These are phyloP conservation scores for Podospora didyma DNA, from an alignment of 495 filamentous ascomycete genomes.

Conservation along the genomic window DNA sequence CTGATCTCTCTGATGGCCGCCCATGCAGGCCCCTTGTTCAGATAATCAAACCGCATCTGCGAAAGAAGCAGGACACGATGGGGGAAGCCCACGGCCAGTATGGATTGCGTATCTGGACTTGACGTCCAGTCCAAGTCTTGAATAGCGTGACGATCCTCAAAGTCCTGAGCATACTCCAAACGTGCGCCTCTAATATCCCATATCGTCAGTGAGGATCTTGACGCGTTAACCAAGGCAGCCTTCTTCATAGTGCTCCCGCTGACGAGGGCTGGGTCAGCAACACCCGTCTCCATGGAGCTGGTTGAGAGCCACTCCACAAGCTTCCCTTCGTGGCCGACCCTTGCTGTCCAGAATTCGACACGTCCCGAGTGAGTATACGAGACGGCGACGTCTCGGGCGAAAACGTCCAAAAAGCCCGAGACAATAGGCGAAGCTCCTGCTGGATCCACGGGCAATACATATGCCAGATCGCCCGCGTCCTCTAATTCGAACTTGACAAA, in stretches of 20 bases:
- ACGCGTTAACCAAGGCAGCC: conserved; percentile 73
- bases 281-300: conserved; percentile 75
- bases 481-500: conserved; percentile 72
- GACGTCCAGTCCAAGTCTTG: conserved; percentile 92
- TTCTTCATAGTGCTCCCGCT: conserved; percentile 87
- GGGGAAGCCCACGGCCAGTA: conserved; percentile 86
- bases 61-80: conserved; percentile 80
- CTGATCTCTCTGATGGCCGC: conserved; percentile 76
- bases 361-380: conserved; percentile 76
- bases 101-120: conserved; percentile 85
- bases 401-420: conserved; percentile 82
- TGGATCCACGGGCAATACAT: conserved; percentile 86
- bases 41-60: conserved; percentile 91
- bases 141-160: conserved; percentile 69
- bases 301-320: conserved; percentile 80
- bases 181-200: conserved; percentile 84
- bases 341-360: conserved; percentile 82
- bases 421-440: conserved; percentile 67
- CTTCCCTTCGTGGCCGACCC: conserved; percentile 53
- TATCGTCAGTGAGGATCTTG: conserved; percentile 75
- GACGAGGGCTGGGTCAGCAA: conserved; percentile 68
- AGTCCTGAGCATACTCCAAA: conserved; percentile 75
- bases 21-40: conserved; percentile 89
- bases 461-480: conserved; percentile 68
- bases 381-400: conserved; percentile 82